Evolutionary conservation across 2,329 filamentous ascomycete species (phyloP).

Genomic region (Apiospora marii): DNA sequence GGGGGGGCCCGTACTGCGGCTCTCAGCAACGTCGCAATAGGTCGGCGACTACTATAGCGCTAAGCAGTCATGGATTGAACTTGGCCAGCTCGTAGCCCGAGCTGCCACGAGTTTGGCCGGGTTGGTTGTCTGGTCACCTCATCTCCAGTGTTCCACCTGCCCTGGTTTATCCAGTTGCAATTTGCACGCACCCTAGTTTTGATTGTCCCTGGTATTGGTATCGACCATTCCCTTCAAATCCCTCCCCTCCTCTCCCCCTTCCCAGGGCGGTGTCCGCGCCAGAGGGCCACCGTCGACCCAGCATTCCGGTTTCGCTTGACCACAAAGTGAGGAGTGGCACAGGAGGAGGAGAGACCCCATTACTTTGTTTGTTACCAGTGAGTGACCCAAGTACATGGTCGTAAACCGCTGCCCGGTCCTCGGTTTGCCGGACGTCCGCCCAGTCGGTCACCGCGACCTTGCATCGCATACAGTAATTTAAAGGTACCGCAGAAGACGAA

Average conservation of each 20-base stretch:
- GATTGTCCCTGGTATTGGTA: constrained; percentile 7
- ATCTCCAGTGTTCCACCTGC: constrained; percentile 20
- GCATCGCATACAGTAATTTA: not conserved
- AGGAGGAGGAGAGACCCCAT: not conserved
- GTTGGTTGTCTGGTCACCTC: constrained; percentile 21
- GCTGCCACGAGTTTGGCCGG: constrained; percentile 22
- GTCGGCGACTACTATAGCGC: constrained; percentile 16
- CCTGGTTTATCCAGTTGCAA: constrained; percentile 6
- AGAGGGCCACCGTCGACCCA: constrained; percentile 2
- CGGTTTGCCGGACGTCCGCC: not conserved
- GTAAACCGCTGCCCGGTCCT: not conserved
- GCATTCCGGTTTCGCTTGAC: not conserved
- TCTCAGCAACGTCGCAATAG: constrained; percentile 3
- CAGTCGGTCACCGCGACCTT: constrained; percentile 2
- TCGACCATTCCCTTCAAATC: not conserved
- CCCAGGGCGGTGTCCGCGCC: not conserved
- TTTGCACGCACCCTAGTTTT: constrained; percentile 16
- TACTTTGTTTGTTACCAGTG: not conserved
- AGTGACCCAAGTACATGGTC: not conserved
- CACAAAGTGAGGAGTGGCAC: constrained; percentile 6
- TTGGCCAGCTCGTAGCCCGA: constrained; percentile 14
- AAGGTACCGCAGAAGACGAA: not conserved
- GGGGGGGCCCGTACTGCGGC: not conserved
- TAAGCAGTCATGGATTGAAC: constrained; percentile 16
- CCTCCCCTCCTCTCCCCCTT: not conserved